A percentile compares a stretch with the other conserved stretches of the same genome.
Conservation (phyloP, 768 basidiomycete species). For the Tricholoma flavovirens region DNA sequence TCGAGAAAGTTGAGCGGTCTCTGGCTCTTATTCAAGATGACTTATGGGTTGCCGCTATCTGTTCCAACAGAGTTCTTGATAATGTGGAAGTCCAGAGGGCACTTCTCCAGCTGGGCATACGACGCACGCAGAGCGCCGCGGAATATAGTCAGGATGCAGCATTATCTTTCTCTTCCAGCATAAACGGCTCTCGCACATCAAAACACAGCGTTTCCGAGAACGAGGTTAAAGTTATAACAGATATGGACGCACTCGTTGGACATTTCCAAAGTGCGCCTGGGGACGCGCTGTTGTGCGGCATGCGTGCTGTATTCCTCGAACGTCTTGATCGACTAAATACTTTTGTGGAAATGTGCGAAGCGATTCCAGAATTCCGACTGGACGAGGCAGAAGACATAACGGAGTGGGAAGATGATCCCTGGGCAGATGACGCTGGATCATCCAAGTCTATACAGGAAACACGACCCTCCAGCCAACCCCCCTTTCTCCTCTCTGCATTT, state of each 20-base stretch:
- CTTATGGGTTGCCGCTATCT: conserved; percentile 74
- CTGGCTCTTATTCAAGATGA: conserved; percentile 57
- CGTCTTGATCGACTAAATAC: conserved; percentile 68
- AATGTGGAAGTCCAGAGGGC: conserved; percentile 47
- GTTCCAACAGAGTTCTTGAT: conserved; percentile 60
- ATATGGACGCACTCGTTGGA: conserved; percentile 29
- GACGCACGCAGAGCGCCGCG: conserved; percentile 47
- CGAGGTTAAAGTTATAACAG: conserved; percentile 1
- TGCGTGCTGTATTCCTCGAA: conserved; percentile 65
- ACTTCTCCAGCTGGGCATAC: conserved; percentile 59
- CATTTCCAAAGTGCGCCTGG: conserved; percentile 54
- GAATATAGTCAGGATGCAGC: conserved; percentile 37
- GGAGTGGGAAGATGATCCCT: conserved; percentile 78
- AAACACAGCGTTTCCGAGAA: not conserved
- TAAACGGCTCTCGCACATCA: not conserved
- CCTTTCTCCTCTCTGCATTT: conserved; percentile 58
- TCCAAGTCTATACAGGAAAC: conserved; percentile 22
- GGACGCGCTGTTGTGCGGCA: conserved; percentile 58
- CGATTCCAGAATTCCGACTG: conserved; percentile 24
- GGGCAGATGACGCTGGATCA: conserved; percentile 44
- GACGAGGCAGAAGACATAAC: conserved; percentile 47
- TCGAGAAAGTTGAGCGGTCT: conserved; percentile 38
- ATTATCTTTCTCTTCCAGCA: conserved; percentile 13
- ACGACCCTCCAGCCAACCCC: conserved; percentile 24
- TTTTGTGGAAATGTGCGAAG: conserved; percentile 56